Base-by-base conservation (phyloP, 2,329 filamentous ascomycete species). In the Phaeosphaeria sp. region DNA sequence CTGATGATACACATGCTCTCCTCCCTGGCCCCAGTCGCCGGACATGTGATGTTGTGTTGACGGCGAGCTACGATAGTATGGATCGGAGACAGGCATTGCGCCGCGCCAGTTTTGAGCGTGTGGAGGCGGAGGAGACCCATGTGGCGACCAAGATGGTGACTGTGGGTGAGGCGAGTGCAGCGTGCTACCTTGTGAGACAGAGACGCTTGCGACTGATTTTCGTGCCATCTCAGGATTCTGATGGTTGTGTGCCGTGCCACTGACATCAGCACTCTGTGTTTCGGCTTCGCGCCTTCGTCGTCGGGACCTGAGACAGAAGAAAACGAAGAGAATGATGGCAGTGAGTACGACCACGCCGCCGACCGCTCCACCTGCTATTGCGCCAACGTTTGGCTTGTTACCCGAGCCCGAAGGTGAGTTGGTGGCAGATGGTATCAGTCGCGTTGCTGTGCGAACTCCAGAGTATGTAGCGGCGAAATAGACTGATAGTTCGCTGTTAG, bases 391-490 rank as follows among this genome's bases (percentile, higher is more conserved):
- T 0, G 56, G 56, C 36, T 45, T 55, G 15, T 20, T 8, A 9
- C 21, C 49, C 7, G 40, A 43, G 40, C 22, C 18, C 51, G 55
- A 45, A 3, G 21, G n/a, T 36, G 53, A 30, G 9, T 59, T 45
- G 8, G 66, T 60, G 24, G 63, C 40, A 3, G 65, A 58, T 30
- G 62, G 60, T 46, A 81, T 67, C 6, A 73, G 59, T 17, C 84
- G 78, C 1, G 84, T 87, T 1, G 86, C 79, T 2, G 79, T 79
- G 21, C 86, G 78, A 3, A 72, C 68, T 2, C 78, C 73, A 7
- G 74, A 73, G 9, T 82, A 82, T 15, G 77, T 78, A 27, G 83
- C 78, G 1, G 78, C 78, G 68, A 88, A 83, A 55, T 86, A 81
- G 1, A 82, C 78, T 0, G 71, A 69, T 3, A 88, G 72, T 64